phyloP scores from a whole-genome alignment of 2,329 filamentous ascomycete genomes.

The Scedosporium boydii region DNA sequence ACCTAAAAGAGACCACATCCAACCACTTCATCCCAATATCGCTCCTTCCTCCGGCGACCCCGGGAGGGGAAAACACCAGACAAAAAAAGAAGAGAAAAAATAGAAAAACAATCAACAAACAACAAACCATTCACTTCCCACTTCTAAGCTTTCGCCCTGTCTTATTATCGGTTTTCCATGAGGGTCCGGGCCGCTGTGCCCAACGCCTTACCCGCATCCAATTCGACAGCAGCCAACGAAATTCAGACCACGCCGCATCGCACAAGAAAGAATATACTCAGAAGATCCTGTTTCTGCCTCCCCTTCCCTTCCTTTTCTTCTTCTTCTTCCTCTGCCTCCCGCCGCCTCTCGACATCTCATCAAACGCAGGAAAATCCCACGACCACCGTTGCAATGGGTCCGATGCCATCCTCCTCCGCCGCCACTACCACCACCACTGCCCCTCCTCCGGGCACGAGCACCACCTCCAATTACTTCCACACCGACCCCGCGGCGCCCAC shows the following conservation, averaged over 20 bases:
- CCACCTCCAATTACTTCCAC: neutral
- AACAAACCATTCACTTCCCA: neutral
- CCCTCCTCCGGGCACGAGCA: neutral
- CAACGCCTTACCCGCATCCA: neutral
- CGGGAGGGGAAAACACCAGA: neutral
- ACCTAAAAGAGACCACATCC: too few relatives aligned
- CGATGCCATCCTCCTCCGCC: neutral
- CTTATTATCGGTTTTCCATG: neutral
- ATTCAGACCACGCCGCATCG: neutral
- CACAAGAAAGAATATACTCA: neutral
- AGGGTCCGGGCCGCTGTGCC: neutral
- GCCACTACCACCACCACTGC: neutral
- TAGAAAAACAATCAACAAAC: neutral
- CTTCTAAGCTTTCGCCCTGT: neutral
- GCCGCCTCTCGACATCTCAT: neutral
- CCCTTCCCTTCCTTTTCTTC: neutral
- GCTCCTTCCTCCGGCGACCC: neutral
- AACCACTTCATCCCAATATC: too few relatives aligned
- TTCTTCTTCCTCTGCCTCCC: neutral
- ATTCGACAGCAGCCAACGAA: neutral
- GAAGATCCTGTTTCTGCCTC: neutral
- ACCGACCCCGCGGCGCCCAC: neutral
- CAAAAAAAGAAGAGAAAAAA: neutral
- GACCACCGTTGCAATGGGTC: neutral
- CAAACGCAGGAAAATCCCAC: neutral